phyloP scores from a whole-genome alignment of 164 flowering plant species.

The Cinnamomum micranthum region DNA sequence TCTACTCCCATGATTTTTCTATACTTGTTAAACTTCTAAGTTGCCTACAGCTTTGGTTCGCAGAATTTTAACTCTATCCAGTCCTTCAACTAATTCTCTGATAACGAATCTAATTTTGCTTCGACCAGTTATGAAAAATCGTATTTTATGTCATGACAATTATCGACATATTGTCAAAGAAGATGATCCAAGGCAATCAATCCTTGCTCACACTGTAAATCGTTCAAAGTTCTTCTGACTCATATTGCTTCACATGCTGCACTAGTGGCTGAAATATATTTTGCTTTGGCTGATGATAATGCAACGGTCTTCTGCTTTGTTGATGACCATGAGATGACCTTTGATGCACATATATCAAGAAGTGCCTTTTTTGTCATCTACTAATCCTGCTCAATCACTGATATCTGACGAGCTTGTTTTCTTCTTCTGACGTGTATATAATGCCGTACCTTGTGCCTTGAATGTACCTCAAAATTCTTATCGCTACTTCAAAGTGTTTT shows the following conservation, averaged over 20 bases:
- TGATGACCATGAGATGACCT: conserved; percentile 2
- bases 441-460: too few relatives aligned
- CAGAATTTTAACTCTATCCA: neutral
- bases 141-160: conserved; percentile 5
- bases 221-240: conserved; percentile 1
- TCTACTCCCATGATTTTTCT: too few relatives aligned
- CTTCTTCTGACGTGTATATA: neutral
- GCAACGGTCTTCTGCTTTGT: neutral
- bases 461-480: too few relatives aligned
- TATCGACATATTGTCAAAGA: neutral
- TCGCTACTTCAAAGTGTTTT: too few relatives aligned
- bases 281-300: neutral
- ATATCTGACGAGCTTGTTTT: neutral
- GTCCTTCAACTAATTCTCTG: neutral
- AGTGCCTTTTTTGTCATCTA: neutral
- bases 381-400: conserved; percentile 3
- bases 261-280: neutral
- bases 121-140: neutral
- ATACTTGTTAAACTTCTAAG: too few relatives aligned
- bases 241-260: conserved; percentile 3
- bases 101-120: neutral
- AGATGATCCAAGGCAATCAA: neutral
- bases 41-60: too few relatives aligned
- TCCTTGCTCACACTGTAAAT: neutral
- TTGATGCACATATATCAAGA: neutral